A percentile compares a stretch with the other conserved stretches of the same genome.
Conservation (phyloP, 768 basidiomycete genomes). For the Boletus vinaceobasis region DNA sequence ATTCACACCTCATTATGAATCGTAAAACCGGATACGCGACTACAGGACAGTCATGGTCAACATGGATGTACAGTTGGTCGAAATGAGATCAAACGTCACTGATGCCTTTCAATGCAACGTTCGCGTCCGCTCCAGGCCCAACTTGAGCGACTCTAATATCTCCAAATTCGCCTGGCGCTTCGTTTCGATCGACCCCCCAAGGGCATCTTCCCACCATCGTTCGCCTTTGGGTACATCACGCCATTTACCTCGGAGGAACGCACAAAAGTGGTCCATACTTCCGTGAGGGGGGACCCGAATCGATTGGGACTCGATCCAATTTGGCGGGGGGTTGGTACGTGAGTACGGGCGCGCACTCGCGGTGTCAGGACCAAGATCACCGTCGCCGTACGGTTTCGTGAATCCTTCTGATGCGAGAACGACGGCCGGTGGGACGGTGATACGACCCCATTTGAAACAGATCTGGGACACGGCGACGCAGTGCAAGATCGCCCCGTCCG, state of each 20-base stretch:
- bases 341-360: conserved; percentile 32
- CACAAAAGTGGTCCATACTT: conserved; percentile 22
- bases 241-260: conserved; percentile 60
- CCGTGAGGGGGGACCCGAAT: conserved; percentile 24
- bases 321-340: conserved; percentile 24
- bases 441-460: conserved; percentile 69
- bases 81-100: neutral
- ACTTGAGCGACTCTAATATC: conserved; percentile 19
- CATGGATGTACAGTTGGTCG: neutral
- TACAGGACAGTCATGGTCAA: neutral
- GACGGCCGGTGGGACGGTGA: conserved; percentile 69
- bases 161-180: conserved; percentile 26
- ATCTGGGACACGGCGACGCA: conserved; percentile 60
- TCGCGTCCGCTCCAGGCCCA: conserved; percentile 21
- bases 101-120: conserved; percentile 5
- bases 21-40: too few species aligned
- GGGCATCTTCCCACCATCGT: conserved; percentile 68
- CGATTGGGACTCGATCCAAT: conserved; percentile 24
- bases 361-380: neutral
- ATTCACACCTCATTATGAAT: too few species aligned
- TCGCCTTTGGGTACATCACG: conserved; percentile 51
- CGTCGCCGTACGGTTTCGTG: conserved; percentile 19
- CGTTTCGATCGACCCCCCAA: conserved; percentile 47
- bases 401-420: conserved; percentile 62
- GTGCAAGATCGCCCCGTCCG: conserved; percentile 57